Base-by-base conservation (phyloP, 495 filamentous ascomycete genomes). In the Astrothelium macrocarpum region DNA sequence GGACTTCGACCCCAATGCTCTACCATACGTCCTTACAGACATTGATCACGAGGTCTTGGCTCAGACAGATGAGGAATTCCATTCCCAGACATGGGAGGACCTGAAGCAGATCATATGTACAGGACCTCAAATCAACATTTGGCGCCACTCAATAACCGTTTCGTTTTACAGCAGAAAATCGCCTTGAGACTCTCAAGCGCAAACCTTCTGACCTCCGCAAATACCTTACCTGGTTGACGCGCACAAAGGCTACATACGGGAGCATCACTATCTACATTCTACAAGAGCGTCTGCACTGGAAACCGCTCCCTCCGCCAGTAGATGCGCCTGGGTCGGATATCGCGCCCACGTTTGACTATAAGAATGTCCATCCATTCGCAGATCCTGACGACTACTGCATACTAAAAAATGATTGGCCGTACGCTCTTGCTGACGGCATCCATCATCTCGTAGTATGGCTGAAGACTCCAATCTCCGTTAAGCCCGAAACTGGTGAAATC, bases 371-470 rank as follows among this genome's bases (percentile, higher is more conserved):
- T n/a, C 88, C 89, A 39, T 92, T 93, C 71, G 79, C 79, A 45
- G 79, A 91, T 66, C 76, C 80, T 25, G 78, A 78, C 56, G 90
- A 95, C 77, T 91, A 84, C 74, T 85, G 81, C 66, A 86, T 95
- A 64, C 77, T 95, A 31, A 78, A 80, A 63, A 97, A 97, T 69
- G 91, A 96, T 77, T 97, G 92, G 92, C 91, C 91, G 0, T 96
- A 97, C 72, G 92, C 88, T 0, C 70, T 92, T 29, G 81, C 71
- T 0, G 77, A 83, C 5, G 87, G 85, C 34, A 88, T 96, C 69
- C 62, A 76, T n/a, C 88, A 91, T 71, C 77, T 91, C 31, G 81
- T 89, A 2, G 84, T 85, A 49, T 91, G 88, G 88, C 70, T 78
- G 42, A 82, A 84, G 72, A 82, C 82, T 10, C 72, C 76, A 2